These are phyloP conservation scores for Bretschneidera sinensis DNA, from an alignment of 345 rosid genomes.

Conservation along the genomic window DNA sequence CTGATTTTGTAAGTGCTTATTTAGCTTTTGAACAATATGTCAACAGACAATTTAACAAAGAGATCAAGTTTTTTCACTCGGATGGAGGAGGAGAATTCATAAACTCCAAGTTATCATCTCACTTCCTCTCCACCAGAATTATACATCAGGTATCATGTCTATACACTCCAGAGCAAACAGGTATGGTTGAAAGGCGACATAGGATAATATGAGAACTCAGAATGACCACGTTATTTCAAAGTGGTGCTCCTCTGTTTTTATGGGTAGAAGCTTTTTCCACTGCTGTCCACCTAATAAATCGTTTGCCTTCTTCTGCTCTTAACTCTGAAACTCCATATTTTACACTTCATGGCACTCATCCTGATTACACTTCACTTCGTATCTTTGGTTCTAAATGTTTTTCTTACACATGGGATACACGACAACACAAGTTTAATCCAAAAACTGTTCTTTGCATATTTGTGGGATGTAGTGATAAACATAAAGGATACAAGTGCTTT, in stretches of 20 bases:
- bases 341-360: conserved; percentile 6
- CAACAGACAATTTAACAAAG: neutral
- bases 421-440: too few species aligned
- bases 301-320: neutral
- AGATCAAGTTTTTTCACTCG: conserved; percentile 3
- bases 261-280: neutral
- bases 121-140: neutral
- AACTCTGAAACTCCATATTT: neutral
- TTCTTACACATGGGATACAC: neutral
- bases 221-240: neutral
- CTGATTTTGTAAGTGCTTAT: neutral
- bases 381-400: conserved; percentile 2
- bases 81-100: conserved; percentile 1
- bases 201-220: neutral
- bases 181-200: neutral
- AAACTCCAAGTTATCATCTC: neutral
- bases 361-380: conserved; percentile 3
- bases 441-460: too few species aligned
- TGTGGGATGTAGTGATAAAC: too few species aligned
- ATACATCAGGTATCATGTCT: neutral
- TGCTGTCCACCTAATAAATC: neutral
- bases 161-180: too few species aligned
- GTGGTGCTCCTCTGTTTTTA: neutral
- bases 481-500: neutral
- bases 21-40: conserved; percentile 7